Evolutionary conservation across 306 rosid species (phyloP).

Genomic region (Prunus padus): DNA sequence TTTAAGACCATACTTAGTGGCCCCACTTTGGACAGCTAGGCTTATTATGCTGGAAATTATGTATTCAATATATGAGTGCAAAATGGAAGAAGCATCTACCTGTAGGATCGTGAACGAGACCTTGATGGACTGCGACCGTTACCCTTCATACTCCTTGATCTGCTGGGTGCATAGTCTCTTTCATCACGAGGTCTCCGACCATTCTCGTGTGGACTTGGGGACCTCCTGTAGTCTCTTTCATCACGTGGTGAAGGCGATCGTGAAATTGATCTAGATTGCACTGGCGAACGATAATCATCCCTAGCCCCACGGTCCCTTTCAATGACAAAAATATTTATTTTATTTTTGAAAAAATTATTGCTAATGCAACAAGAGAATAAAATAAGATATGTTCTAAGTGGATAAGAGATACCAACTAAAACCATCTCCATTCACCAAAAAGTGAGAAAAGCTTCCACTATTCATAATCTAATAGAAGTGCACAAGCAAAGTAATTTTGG

Average conservation of each 20-base stretch:
- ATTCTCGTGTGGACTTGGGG: conserved; percentile 57
- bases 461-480: conserved; percentile 12
- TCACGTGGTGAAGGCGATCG: conserved; percentile 48
- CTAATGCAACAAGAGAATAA: conserved; percentile 14
- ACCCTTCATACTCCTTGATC: conserved; percentile 58
- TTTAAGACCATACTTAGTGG: not conserved
- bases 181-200: conserved; percentile 46
- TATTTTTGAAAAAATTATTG: not conserved
- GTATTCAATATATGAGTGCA: not conserved
- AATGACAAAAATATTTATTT: conserved; percentile 8
- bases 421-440: conserved; percentile 17
- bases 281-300: conserved; percentile 59
- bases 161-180: conserved; percentile 44
- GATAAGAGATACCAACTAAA: conserved; percentile 9
- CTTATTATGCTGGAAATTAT: not conserved
- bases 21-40: not conserved
- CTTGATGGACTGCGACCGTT: conserved; percentile 50
- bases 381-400: not conserved
- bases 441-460: conserved; percentile 12
- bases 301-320: conserved; percentile 61
- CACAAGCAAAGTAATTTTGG: conserved; percentile 18
- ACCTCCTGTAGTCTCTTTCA: conserved; percentile 35
- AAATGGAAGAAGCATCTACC: conserved; percentile 41
- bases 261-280: conserved; percentile 72
- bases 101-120: conserved; percentile 63